Evolutionary conservation across 306 rosid genomes (phyloP).

Genomic region (Lagenaria siceraria): DNA sequence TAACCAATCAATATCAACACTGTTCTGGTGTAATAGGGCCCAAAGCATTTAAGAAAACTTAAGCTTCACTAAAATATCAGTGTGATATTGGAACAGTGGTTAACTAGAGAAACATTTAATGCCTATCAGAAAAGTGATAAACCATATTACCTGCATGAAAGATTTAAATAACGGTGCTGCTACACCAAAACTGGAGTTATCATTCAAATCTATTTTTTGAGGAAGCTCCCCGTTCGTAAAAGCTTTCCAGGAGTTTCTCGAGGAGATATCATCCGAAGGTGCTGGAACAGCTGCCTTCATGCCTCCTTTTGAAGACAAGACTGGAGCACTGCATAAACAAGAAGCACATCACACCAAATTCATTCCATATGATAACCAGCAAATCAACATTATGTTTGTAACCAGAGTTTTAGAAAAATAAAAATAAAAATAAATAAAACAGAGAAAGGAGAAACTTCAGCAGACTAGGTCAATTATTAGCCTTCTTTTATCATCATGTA

Average conservation of each 20-base stretch:
- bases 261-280: conserved; percentile 51
- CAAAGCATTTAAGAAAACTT: not conserved
- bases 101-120: not conserved
- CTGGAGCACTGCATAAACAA: conserved; percentile 72
- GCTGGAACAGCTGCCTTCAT: conserved; percentile 47
- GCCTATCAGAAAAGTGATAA: not conserved
- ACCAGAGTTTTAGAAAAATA: not conserved
- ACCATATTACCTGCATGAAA: conserved; percentile 65
- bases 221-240: conserved; percentile 67
- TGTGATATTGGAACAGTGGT: not conserved
- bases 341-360: not conserved
- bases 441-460: not conserved
- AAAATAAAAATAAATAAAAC: not conserved
- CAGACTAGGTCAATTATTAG: not conserved
- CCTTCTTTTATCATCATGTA: not conserved
- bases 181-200: conserved; percentile 70
- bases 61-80: not conserved
- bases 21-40: not conserved
- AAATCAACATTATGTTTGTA: not conserved
- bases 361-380: not conserved
- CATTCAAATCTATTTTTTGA: conserved; percentile 62
- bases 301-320: conserved; percentile 78
- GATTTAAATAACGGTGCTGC: conserved; percentile 93
- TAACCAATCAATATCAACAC: not conserved
- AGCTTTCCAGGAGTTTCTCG: conserved; percentile 77